Evolutionary conservation across 805 yeast genomes (phyloP).

Genomic region (Ogataea angusta): DNA sequence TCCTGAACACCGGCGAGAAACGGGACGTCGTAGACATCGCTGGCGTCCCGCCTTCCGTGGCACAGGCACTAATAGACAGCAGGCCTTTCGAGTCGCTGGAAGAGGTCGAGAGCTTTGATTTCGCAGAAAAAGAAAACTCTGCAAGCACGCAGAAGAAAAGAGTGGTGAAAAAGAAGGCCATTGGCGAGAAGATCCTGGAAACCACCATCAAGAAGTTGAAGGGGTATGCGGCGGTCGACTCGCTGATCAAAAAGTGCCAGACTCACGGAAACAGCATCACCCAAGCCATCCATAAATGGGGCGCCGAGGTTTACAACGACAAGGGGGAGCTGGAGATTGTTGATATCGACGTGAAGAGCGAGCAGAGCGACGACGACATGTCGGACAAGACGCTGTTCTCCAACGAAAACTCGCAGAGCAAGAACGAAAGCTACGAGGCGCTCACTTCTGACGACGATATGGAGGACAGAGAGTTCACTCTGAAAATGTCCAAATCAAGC

Average conservation of each 20-base stretch:
- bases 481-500: slow-evolving; percentile 4
- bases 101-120: slow-evolving; percentile 55
- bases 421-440: slow-evolving; percentile 16
- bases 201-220: slow-evolving; percentile 65
- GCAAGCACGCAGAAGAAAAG: slow-evolving; percentile 25
- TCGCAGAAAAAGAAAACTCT: slow-evolving; percentile 32
- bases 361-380: slow-evolving; percentile 35
- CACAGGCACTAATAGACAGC: slow-evolving; percentile 55
- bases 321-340: slow-evolving; percentile 65
- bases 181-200: slow-evolving; percentile 73
- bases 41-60: slow-evolving; percentile 62
- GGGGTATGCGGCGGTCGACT: slow-evolving; percentile 93
- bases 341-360: slow-evolving; percentile 43
- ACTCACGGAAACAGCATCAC: slow-evolving; percentile 70
- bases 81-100: slow-evolving; percentile 69
- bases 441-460: slow-evolving; percentile 15
- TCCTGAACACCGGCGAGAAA: slow-evolving; percentile 72
- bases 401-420: slow-evolving; percentile 31
- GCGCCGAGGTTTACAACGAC: slow-evolving; percentile 67
- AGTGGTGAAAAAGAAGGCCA: slow-evolving; percentile 45
- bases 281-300: slow-evolving; percentile 79
- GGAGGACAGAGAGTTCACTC: slow-evolving; percentile 24
- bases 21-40: slow-evolving; percentile 81
- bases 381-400: slow-evolving; percentile 14
- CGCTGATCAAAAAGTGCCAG: slow-evolving; percentile 81